These are phyloP conservation scores for Aspergillus fumigatus DNA, from an alignment of 2,329 filamentous ascomycete species.

Conservation along the genomic window DNA sequence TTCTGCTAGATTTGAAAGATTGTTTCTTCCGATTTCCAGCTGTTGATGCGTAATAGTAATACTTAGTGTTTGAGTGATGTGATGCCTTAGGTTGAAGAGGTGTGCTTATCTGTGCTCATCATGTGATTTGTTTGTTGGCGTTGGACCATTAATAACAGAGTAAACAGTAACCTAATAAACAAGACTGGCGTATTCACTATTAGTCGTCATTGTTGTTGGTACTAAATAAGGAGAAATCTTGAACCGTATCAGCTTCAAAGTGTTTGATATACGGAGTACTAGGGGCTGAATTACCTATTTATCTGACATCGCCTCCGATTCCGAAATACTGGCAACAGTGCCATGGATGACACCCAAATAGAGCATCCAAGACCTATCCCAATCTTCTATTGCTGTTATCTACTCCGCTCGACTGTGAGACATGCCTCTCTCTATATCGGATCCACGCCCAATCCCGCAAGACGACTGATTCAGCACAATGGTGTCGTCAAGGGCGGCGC, in stretches of 20 bases:
- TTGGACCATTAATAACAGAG: neutral
- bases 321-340: neutral
- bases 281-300: neutral
- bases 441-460: constrained; percentile 80
- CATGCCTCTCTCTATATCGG: constrained; percentile 75
- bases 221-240: neutral
- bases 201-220: neutral
- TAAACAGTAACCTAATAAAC: neutral
- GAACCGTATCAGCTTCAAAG: neutral
- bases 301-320: neutral
- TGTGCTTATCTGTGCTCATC: neutral
- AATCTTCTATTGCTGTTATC: constrained; percentile 88
- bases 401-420: constrained; percentile 75
- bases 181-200: neutral
- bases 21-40: neutral
- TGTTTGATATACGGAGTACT: neutral
- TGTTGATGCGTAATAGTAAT: neutral
- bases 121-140: neutral
- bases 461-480: constrained; percentile 89
- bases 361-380: constrained; percentile 61
- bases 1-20: neutral
- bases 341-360: constrained; percentile 17
- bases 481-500: constrained; percentile 78
- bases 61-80: neutral
- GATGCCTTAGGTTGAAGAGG: neutral